phyloP scores from a whole-genome alignment of 2,329 filamentous ascomycete genomes.

The Lithohypha guttulata region DNA sequence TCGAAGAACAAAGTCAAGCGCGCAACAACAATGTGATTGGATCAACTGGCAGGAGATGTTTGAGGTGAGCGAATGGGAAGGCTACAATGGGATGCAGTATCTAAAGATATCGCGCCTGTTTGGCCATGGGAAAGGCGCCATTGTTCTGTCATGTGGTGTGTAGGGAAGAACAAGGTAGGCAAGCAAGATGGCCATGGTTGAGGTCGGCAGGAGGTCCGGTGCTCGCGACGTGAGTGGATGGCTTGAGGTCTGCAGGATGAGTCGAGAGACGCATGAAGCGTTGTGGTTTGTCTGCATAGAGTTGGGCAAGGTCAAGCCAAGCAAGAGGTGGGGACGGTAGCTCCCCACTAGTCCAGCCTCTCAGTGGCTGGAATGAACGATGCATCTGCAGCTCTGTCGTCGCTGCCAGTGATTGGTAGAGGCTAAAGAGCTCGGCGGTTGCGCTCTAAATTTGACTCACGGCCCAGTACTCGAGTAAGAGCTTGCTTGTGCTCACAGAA shows the following conservation, averaged over 20 bases:
- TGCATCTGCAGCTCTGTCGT: not conserved
- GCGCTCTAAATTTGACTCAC: constrained; percentile 9
- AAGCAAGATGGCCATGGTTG: constrained; percentile 11
- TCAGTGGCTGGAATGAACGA: not conserved
- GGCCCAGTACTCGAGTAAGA: constrained; percentile 8
- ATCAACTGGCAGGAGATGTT: constrained; percentile 14
- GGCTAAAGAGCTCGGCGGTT: constrained; percentile 3
- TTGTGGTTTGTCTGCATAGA: constrained; percentile 9
- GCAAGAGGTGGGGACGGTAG: not conserved
- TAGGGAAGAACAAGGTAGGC: constrained; percentile 11
- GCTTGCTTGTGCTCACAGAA: constrained; percentile 3
- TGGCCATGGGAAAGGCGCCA: constrained; percentile 12
- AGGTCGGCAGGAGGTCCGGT: constrained; percentile 4
- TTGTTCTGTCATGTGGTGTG: constrained; percentile 17
- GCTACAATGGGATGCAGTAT: constrained; percentile 16
- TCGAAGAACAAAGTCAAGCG: constrained; percentile 8
- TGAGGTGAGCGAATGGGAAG: constrained; percentile 21
- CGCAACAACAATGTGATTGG: constrained; percentile 11
- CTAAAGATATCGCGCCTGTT: constrained; percentile 23
- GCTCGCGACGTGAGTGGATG: constrained; percentile 1
- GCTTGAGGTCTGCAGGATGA: not conserved
- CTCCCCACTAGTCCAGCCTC: not conserved
- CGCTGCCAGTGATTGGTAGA: constrained; percentile 4
- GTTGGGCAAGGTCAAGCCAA: constrained; percentile 9
- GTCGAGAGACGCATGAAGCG: constrained; percentile 3